A percentile compares a stretch with the other conserved stretches of the same genome.
These are phyloP conservation scores for Schizophyllum amplum DNA, from an alignment of 1,284 basidiomycete genomes.

Conservation along the genomic window DNA sequence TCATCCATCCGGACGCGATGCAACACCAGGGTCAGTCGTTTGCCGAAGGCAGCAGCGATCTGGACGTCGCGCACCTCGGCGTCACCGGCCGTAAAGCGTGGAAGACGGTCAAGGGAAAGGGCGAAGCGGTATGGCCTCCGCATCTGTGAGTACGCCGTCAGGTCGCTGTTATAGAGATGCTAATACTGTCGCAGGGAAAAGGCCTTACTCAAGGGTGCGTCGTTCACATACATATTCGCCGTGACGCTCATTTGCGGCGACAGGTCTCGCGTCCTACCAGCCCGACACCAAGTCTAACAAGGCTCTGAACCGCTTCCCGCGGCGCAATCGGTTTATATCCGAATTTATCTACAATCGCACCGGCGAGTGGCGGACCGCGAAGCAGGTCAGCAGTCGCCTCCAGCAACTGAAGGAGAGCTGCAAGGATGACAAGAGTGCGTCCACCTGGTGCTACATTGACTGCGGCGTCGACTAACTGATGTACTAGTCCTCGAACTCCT, in stretches of 20 bases:
- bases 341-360: conserved; percentile 47
- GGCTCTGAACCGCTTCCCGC: background rate
- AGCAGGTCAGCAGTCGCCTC: conserved; percentile 55
- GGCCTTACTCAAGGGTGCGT: background rate
- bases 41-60: background rate
- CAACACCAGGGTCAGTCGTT: background rate
- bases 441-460: too few species aligned
- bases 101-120: background rate
- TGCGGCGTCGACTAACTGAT: background rate
- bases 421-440: conserved; percentile 33
- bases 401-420: conserved; percentile 54
- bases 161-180: background rate
- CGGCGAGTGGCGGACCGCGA: conserved; percentile 44
- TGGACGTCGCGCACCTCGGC: background rate
- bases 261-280: background rate
- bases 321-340: conserved; percentile 33
- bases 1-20: background rate
- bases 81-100: background rate
- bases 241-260: background rate
- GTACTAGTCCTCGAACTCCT: background rate
- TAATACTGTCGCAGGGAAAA: background rate
- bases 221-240: background rate
- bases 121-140: background rate
- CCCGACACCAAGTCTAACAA: background rate
- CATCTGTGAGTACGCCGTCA: background rate